phyloP scores from a whole-genome alignment of 1,284 basidiomycete genomes.

The Schizophyllum commune region DNA sequence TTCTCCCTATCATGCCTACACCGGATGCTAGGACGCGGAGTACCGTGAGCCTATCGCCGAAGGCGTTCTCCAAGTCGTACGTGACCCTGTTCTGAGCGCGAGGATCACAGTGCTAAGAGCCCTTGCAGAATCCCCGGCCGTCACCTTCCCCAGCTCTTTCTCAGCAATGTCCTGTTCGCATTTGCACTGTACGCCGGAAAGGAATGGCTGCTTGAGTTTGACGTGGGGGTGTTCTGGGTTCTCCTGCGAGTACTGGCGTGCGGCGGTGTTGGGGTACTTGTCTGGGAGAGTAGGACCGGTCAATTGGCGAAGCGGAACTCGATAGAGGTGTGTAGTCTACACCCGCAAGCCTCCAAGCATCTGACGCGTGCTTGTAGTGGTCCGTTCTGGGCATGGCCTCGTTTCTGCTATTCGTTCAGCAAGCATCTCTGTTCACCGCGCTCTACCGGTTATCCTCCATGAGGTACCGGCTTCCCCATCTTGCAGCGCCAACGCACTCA shows the following conservation, averaged over 20 bases:
- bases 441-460: conserved; percentile 56
- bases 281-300: conserved; percentile 49
- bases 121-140: conserved; percentile 36
- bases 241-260: conserved; percentile 61
- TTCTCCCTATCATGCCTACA: conserved; percentile 32
- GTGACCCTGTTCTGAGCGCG: conserved; percentile 3
- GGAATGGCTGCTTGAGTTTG: conserved; percentile 53
- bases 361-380: conserved; percentile 39
- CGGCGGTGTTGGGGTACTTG: conserved; percentile 49
- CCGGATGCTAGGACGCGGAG: conserved; percentile 46
- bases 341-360: conserved; percentile 22
- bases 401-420: conserved; percentile 58
- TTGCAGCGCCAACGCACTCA: background rate
- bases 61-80: conserved; percentile 33
- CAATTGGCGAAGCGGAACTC: conserved; percentile 42
- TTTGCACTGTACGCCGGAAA: conserved; percentile 55
- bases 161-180: conserved; percentile 56
- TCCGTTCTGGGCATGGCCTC: conserved; percentile 59
- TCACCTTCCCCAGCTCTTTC: conserved; percentile 44
- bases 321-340: conserved; percentile 42
- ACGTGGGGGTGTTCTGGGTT: conserved; percentile 68
- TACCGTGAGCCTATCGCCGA: conserved; percentile 41
- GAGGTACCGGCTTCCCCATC: conserved; percentile 34
- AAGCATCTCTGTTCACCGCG: conserved; percentile 52
- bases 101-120: background rate